Evolutionary conservation across 1,139 yeast species (phyloP).

Genomic region (Wickerhamomyces sp.): DNA sequence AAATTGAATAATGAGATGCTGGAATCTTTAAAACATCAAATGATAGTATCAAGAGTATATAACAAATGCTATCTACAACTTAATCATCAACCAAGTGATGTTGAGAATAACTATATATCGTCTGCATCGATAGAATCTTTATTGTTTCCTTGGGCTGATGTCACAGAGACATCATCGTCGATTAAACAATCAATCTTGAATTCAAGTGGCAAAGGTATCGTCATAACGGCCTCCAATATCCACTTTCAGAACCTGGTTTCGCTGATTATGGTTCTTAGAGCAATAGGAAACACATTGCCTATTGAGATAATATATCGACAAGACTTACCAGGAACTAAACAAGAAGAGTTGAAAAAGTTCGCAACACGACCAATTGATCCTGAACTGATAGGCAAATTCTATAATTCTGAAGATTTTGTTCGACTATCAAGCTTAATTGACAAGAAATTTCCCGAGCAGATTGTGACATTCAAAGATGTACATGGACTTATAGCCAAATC

Average conservation of each 20-base stretch:
- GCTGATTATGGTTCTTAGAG: constrained; percentile 42
- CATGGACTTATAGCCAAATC: constrained; percentile 27
- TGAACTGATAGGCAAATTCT: background rate
- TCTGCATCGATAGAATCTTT: background rate
- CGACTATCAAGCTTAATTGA: constrained; percentile 22
- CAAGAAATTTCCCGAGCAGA: constrained; percentile 34
- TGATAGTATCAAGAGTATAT: background rate
- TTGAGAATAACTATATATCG: too few relatives aligned
- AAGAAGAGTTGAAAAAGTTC: constrained; percentile 22
- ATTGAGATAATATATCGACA: constrained; percentile 50
- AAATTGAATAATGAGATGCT: constrained; percentile 14
- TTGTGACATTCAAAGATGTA: constrained; percentile 42
- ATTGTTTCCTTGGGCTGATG: constrained; percentile 11
- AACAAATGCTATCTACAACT: background rate
- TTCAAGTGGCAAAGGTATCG: constrained; percentile 41
- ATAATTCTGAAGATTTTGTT: background rate
- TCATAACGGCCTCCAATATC: constrained; percentile 42
- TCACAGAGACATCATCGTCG: constrained; percentile 24
- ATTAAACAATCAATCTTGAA: constrained; percentile 15
- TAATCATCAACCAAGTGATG: too few relatives aligned
- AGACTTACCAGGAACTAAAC: constrained; percentile 26
- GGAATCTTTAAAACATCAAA: constrained; percentile 1
- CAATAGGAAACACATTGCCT: constrained; percentile 43
- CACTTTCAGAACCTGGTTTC: constrained; percentile 43
- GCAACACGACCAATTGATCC: constrained; percentile 1